Evolutionary conservation across 2,329 filamentous ascomycete genomes (phyloP).

Genomic region (Colletotrichum sidae): DNA sequence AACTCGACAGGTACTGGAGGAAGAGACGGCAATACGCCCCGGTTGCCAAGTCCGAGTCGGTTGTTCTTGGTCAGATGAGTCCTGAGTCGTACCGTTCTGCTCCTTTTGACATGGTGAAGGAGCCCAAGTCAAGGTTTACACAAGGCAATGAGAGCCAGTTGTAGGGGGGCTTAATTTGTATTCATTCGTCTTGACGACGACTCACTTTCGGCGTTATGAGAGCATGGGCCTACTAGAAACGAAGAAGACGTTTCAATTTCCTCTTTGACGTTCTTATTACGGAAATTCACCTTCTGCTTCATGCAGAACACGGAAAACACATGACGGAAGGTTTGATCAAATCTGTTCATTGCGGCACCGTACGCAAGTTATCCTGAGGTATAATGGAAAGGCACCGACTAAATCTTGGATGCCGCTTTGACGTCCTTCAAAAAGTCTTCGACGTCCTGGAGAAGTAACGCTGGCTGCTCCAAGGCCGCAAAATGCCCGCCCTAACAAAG

Average conservation of each 20-base stretch:
- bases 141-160: neutral
- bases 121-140: slow-evolving; percentile 2
- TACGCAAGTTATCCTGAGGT: no score
- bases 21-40: slow-evolving; percentile 2
- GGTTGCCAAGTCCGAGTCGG: slow-evolving; percentile 5
- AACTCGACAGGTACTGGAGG: neutral
- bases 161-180: neutral
- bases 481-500: slow-evolving; percentile 15
- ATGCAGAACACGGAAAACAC: neutral
- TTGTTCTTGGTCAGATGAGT: neutral
- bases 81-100: neutral
- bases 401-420: slow-evolving; percentile 3
- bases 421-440: slow-evolving; percentile 15
- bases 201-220: no score
- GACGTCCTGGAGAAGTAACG: slow-evolving; percentile 18
- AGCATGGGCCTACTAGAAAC: no score
- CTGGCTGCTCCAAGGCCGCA: slow-evolving; percentile 36
- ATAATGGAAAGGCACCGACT: neutral
- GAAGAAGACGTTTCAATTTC: no score
- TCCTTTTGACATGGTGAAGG: neutral
- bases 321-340: neutral
- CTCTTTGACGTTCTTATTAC: no score
- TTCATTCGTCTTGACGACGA: neutral
- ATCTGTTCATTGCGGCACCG: no score
- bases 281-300: no score